Evolutionary conservation across 179 eudicot species (phyloP), one percentile per base, ranked within the genome.

Genomic region (Amaranthus tricolor): DNA sequence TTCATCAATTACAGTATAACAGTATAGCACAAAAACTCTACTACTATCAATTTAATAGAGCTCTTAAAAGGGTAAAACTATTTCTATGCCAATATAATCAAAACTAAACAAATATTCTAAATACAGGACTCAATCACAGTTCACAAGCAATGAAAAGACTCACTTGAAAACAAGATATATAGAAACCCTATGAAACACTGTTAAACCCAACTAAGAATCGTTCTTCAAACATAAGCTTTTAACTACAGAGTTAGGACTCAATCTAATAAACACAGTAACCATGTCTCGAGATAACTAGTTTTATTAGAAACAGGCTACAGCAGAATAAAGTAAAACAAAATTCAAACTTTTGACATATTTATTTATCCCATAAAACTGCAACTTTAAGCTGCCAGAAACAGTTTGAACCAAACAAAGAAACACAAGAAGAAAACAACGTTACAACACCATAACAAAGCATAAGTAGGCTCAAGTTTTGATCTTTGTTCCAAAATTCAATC

Each of bases 261-360:
- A 47, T 76, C 52, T 54, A 48, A 54, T 54, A 21, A 67, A 64
- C 77, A 80, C 75, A 67, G 66, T 60, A 71, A 60, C 72, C 80
- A 76, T 80, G 74, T 53, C 48, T n/a, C 4, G 31, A 20, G 21
- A 80, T 20, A 65, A 62, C 70, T 45, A 62, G 19, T 62, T 62
- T 3, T 59, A 13, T 52, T 43, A 68, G 11, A 69, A 70, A 53
- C 56, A 62, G 48, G 1, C 9, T 43, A 44, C 15, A 69, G 12
- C 59, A 4, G 50, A 56, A 45, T 54, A 9, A 19, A 44, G 7
- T n/a, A n/a, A 73, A 64, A 68, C 72, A 31, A 43, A 55, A 24
- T 11, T 4, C 13, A 20, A 8, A 72, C 6, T 45, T 12, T 60
- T 17, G 9, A 60, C 66, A 71, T 31, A 5, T 64, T 17, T 66